Base-by-base conservation (phyloP, 2,329 filamentous ascomycete genomes). In the Pseudophaeomoniella oleicola region DNA sequence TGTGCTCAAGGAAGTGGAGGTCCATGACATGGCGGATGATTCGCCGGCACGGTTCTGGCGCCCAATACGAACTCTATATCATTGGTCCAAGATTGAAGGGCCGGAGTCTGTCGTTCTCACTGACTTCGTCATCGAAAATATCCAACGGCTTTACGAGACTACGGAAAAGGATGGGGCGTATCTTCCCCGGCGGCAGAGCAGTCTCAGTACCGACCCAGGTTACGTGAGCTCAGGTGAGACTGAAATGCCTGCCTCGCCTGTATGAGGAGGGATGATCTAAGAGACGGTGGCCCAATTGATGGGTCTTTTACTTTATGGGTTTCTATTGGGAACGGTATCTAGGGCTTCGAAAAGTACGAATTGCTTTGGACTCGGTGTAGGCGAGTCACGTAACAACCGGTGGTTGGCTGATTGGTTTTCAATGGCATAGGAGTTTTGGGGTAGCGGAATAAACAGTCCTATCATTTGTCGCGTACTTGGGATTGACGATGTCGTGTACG, bases 141-240 rank as follows among this genome's bases (percentile, higher is more conserved):
- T 30, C 15, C 32, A 30, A 16, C 12, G 15, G 22, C 34, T 22
- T 19, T 18, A 31, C 6, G 27, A 12, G 19, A n/a, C 29, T 4
- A 16, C 22, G 14, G 31, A 12, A 9, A 15, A 32, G 12, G 22
- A 38, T n/a, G 22, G 22, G n/a, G 9, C 22, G n/a, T 32, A 10
- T 16, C 30, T 27, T 11, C 16, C 38, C 13, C 38, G 46, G 35
- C 37, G 54, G 4, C 46, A 51, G 33, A 55, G 57, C 36, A 52
- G 49, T 2, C 44, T 47, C 18, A 60, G 58, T 41, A 54, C 54
- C 34, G 58, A 61, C 42, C 58, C 57, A 2, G 57, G 58, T 4
- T 61, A 61, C 39, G 58, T 49, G 11, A 60, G 56, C 37, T 42
- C 41, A 22, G 45, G 44, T 36, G 45, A 46, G 12, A 31, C 14